A percentile compares a stretch with the other conserved stretches of the same genome.
Conservation (phyloP, 1,139 yeast genomes). For the Geotrichum histeridarum region DNA sequence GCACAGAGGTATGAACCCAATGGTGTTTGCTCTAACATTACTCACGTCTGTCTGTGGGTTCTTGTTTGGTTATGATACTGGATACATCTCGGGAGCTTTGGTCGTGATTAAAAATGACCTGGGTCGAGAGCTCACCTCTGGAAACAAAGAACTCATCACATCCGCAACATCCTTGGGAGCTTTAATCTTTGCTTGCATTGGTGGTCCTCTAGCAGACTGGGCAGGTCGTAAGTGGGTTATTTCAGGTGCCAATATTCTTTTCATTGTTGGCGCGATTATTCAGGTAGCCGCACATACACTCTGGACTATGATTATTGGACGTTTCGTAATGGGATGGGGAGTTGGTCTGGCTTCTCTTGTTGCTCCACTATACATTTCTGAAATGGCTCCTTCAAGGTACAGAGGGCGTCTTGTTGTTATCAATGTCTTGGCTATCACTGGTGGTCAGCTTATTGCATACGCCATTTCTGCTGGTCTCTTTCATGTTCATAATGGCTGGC, state of each 20-base stretch:
- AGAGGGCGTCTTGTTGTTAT: constrained; percentile 66
- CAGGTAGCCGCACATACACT: constrained; percentile 76
- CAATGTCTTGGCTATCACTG: constrained; percentile 71
- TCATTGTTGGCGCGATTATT: constrained; percentile 74
- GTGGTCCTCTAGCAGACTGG: constrained; percentile 75
- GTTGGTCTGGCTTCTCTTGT: constrained; percentile 91
- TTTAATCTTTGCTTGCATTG: constrained; percentile 64
- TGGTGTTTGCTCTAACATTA: constrained; percentile 66
- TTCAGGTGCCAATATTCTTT: constrained; percentile 71
- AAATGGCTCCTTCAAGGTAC: constrained; percentile 85
- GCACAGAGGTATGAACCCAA: constrained; percentile 38
- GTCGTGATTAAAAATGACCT: constrained; percentile 74
- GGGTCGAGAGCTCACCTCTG: constrained; percentile 48
- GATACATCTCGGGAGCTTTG: constrained; percentile 90
- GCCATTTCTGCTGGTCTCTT: constrained; percentile 88
- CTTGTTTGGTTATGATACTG: constrained; percentile 96
- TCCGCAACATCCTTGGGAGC: constrained; percentile 95
- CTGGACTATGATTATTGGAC: constrained; percentile 89
- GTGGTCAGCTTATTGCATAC: constrained; percentile 88
- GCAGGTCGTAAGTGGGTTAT: constrained; percentile 79
- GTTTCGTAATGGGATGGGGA: constrained; percentile 91
- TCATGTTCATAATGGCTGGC: constrained; percentile 78
- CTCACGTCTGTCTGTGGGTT: constrained; percentile 90
- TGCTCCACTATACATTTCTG: constrained; percentile 86
- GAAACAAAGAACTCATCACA: constrained; percentile 82